phyloP scores from a whole-genome alignment of 2,329 filamentous ascomycete genomes.

The Trichoderma asperellum region DNA sequence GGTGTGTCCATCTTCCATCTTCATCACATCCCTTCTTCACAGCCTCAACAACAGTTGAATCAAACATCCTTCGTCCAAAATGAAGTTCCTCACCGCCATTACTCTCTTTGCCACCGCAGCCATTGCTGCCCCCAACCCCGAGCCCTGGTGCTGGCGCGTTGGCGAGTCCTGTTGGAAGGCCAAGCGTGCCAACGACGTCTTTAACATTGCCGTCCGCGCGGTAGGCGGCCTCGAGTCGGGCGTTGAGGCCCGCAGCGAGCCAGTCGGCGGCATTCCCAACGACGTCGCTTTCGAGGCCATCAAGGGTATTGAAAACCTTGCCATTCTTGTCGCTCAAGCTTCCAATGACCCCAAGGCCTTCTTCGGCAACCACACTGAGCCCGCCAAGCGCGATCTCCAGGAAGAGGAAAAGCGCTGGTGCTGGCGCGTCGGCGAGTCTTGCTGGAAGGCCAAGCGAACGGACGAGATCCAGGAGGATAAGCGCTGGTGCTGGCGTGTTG shows the following conservation, averaged over 20 bases:
- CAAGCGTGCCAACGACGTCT: constrained; percentile 36
- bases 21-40: constrained; percentile 5
- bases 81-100: constrained; percentile 39
- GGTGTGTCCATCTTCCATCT: background rate
- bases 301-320: constrained; percentile 46
- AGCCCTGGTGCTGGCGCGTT: constrained; percentile 36
- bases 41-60: background rate
- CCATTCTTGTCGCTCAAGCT: constrained; percentile 42
- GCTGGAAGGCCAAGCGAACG: constrained; percentile 47
- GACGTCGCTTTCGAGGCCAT: constrained; percentile 46
- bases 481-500: constrained; percentile 36
- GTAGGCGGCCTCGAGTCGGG: constrained; percentile 28
- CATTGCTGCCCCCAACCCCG: constrained; percentile 32
- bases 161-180: constrained; percentile 45
- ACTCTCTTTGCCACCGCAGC: constrained; percentile 33
- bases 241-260: constrained; percentile 35
- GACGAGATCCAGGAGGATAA: constrained; percentile 35
- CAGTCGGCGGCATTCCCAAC: constrained; percentile 42
- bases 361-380: constrained; percentile 39
- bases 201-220: constrained; percentile 34
- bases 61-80: constrained; percentile 25
- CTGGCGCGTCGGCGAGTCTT: constrained; percentile 37
- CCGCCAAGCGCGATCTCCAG: constrained; percentile 44
- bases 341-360: constrained; percentile 39
- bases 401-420: constrained; percentile 34